A percentile compares a stretch with the other conserved stretches of the same genome.
Conservation (phyloP, 2,329 filamentous ascomycete species). For the Trichophyton verrucosum region DNA sequence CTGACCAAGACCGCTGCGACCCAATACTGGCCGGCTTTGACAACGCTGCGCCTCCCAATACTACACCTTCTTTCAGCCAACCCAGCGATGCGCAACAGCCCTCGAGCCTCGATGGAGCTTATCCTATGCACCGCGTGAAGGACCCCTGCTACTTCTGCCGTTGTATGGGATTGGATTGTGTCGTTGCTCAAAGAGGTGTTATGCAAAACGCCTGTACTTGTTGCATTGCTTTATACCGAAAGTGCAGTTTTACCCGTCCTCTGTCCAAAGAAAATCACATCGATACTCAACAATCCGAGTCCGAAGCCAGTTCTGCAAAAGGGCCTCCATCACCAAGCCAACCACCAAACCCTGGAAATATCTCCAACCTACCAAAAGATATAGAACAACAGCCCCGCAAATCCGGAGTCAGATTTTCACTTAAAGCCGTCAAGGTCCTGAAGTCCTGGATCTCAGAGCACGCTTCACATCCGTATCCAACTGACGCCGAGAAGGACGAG, state of each 20-base stretch:
- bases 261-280: constrained; percentile 31
- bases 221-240: constrained; percentile 36
- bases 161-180: constrained; percentile 36
- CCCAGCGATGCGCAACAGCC: constrained; percentile 5
- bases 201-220: constrained; percentile 36
- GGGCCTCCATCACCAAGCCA: constrained; percentile 30
- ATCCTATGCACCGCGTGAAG: constrained; percentile 35
- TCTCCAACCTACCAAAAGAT: constrained; percentile 21
- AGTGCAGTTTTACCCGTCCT: constrained; percentile 37
- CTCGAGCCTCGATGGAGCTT: constrained; percentile 20
- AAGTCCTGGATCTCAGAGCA: constrained; percentile 78
- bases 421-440: constrained; percentile 65
- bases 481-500: constrained; percentile 70
- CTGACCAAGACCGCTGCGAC: not conserved
- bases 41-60: not conserved
- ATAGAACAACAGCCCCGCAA: constrained; percentile 41
- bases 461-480: constrained; percentile 73
- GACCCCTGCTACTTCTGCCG: constrained; percentile 36
- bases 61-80: not conserved
- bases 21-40: not conserved
- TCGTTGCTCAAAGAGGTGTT: constrained; percentile 33
- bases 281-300: constrained; percentile 34
- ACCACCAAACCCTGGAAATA: constrained; percentile 28
- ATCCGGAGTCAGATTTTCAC: constrained; percentile 62
- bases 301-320: constrained; percentile 31